Conservation (phyloP, 176 grass and related monocot species). For the Canna indica region DNA sequence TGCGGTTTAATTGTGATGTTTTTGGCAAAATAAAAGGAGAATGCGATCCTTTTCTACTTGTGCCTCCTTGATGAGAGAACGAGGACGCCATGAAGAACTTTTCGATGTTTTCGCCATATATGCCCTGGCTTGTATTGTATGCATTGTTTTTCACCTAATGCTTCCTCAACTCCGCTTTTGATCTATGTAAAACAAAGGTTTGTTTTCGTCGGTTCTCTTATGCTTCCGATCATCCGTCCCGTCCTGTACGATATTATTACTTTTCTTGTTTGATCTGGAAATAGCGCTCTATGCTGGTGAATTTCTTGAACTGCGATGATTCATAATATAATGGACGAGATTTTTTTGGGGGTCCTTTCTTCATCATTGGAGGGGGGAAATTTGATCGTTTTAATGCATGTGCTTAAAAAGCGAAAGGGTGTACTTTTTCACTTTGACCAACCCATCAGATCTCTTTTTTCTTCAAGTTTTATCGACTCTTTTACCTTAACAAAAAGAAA, state of each 20-base stretch:
- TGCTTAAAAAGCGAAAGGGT: not conserved
- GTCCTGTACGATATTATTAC: not conserved
- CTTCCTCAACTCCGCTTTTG: not conserved
- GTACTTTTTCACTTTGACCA: not conserved
- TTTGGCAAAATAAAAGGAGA: not conserved
- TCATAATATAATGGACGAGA: not conserved
- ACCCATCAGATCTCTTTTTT: not conserved
- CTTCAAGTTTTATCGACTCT: not conserved
- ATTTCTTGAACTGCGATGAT: not conserved
- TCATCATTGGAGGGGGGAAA: not conserved
- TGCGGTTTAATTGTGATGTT: not conserved
- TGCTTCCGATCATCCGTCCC: not conserved
- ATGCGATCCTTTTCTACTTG: not conserved
- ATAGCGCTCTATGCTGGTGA: not conserved
- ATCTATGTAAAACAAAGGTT: not conserved
- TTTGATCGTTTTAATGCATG: not conserved
- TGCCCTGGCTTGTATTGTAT: not conserved
- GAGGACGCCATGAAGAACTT: not conserved
- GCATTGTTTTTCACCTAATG: no score
- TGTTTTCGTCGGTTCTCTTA: not conserved
- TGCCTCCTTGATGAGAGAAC: not conserved
- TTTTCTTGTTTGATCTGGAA: not conserved
- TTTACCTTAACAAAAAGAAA: not conserved
- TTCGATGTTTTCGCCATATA: not conserved
- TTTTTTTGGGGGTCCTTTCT: not conserved